A percentile compares a stretch with the other conserved stretches of the same genome.
phyloP scores from a whole-genome alignment of 257 asterid species.

The Solanum medicagineum region DNA sequence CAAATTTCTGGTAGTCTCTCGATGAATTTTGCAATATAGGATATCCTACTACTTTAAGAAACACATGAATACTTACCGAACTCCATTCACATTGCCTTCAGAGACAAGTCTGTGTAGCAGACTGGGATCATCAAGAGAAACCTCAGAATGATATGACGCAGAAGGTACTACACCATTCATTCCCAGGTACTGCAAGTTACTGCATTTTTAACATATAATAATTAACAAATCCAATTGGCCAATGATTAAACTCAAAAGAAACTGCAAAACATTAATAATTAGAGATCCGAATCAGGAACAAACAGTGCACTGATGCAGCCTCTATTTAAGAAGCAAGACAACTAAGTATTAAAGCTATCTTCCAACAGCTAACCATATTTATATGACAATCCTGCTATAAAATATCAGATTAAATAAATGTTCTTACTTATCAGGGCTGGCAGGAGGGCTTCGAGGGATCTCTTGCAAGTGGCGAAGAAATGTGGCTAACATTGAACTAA shows the following conservation, averaged over 20 bases:
- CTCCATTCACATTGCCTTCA: conserved; percentile 71
- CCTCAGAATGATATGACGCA: conserved; percentile 30
- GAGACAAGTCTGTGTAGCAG: conserved; percentile 68
- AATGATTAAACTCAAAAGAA: not conserved
- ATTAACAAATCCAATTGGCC: not conserved
- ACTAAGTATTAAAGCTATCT: conserved; percentile 4
- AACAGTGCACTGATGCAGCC: not conserved
- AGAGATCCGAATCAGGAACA: not conserved
- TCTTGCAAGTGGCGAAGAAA: conserved; percentile 93
- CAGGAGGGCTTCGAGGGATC: conserved; percentile 93
- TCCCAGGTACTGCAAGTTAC: conserved; percentile 47
- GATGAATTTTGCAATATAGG: not conserved
- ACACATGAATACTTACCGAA: conserved; percentile 44
- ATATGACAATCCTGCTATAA: not conserved
- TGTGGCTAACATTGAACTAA: conserved; percentile 77
- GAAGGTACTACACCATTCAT: conserved; percentile 48
- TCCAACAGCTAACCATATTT: not conserved
- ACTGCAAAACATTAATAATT: not conserved
- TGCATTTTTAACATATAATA: conserved; percentile 19
- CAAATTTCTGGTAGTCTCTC: not conserved
- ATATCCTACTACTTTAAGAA: not conserved
- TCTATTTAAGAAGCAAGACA: not conserved
- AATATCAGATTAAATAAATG: conserved; percentile 6
- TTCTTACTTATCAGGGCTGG: conserved; percentile 92
- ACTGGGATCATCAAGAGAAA: conserved; percentile 41